These are phyloP conservation scores for Trematosphaeria pertusa DNA, from an alignment of 2,329 filamentous ascomycete genomes.

Conservation along the genomic window DNA sequence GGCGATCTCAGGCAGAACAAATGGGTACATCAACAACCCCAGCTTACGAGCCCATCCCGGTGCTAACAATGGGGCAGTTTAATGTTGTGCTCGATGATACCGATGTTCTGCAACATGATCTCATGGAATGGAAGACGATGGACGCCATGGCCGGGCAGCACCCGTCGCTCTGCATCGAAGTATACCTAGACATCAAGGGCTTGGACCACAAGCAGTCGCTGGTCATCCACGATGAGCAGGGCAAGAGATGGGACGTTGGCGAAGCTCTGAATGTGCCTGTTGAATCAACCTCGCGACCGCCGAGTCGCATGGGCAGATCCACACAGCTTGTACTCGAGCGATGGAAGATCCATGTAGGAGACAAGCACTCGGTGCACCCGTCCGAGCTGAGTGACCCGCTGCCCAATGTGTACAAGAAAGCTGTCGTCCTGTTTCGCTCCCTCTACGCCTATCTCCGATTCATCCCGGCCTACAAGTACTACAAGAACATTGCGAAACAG, in stretches of 20 bases:
- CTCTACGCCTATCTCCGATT: conserved; percentile 83
- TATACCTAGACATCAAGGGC: conserved; percentile 81
- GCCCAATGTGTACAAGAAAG: conserved; percentile 95
- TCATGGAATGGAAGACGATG: conserved; percentile 81
- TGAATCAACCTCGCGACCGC: conserved; percentile 55
- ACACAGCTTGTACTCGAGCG: conserved; percentile 87
- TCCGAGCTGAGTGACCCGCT: conserved; percentile 66
- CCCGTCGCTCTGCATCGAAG: conserved; percentile 86
- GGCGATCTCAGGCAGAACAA: conserved; percentile 76
- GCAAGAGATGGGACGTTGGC: conserved; percentile 90
- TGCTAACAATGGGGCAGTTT: conserved; percentile 66
- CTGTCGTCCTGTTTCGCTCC: conserved; percentile 91
- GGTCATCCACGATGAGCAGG: conserved; percentile 85
- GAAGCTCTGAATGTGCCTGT: conserved; percentile 76
- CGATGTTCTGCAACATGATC: conserved; percentile 81
- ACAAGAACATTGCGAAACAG: conserved; percentile 75
- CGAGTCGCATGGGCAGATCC: conserved; percentile 51
- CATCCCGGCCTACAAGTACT: conserved; percentile 85
- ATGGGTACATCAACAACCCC: too few species aligned
- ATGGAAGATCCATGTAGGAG: conserved; percentile 85
- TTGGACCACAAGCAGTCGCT: conserved; percentile 85
- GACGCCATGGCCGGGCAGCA: conserved; percentile 80
- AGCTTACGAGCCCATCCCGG: too few species aligned
- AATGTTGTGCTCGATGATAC: conserved; percentile 94
- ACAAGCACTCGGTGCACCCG: conserved; percentile 60